Conservation (phyloP, 441 rosid species). For the Populus tomentosa region DNA sequence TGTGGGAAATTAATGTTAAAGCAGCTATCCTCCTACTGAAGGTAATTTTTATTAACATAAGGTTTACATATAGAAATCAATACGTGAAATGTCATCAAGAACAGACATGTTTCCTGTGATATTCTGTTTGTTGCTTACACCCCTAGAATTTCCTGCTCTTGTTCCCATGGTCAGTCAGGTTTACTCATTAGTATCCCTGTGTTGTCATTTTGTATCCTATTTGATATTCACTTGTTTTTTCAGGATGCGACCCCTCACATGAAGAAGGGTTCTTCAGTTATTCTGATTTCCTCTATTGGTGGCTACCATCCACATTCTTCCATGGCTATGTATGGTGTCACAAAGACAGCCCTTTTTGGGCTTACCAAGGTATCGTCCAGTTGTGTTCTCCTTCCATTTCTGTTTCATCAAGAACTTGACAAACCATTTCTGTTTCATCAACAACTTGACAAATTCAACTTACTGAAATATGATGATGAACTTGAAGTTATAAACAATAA, state of each 20-base stretch:
- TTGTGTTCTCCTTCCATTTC: not conserved
- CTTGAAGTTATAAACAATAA: no score
- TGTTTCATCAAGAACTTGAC: not conserved
- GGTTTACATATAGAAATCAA: not conserved
- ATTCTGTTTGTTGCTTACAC: not conserved
- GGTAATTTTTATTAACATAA: constrained; percentile 23
- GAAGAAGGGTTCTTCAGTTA: constrained; percentile 69
- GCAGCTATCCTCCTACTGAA: constrained; percentile 50
- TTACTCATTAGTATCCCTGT: not conserved
- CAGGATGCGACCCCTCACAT: constrained; percentile 83
- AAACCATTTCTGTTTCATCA: not conserved
- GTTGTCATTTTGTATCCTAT: not conserved
- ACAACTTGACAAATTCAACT: not conserved
- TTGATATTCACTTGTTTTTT: not conserved
- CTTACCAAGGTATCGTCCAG: constrained; percentile 61
- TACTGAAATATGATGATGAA: no score
- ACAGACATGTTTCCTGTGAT: not conserved
- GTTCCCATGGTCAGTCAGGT: not conserved
- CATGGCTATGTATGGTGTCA: constrained; percentile 89
- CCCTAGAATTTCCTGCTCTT: not conserved
- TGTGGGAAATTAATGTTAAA: constrained; percentile 75
- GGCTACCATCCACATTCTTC: constrained; percentile 58
- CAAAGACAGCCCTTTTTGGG: constrained; percentile 92
- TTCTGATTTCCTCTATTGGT: constrained; percentile 70
- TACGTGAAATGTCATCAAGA: not conserved